phyloP scores from a whole-genome alignment of 768 basidiomycete species.

The Pleurotus sapidus region DNA sequence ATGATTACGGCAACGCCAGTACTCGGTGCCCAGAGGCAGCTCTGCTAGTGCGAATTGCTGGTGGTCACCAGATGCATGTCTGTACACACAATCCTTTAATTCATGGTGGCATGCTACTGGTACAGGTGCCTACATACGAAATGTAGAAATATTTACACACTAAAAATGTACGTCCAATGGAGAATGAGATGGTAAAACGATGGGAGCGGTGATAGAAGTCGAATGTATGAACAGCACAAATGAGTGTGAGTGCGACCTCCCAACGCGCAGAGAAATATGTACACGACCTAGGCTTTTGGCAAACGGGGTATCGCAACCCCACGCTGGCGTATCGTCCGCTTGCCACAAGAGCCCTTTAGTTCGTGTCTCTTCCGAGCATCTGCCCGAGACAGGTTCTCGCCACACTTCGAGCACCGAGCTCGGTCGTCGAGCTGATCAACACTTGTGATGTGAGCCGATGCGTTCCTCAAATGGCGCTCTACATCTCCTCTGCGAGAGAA shows the following conservation, averaged over 20 bases:
- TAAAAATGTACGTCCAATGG: not conserved
- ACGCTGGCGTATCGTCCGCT: slow-evolving; percentile 2
- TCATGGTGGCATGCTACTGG: not conserved
- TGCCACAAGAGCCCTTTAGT: slow-evolving; percentile 5
- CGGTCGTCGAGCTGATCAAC: slow-evolving; percentile 1
- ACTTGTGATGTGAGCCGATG: slow-evolving; percentile 3
- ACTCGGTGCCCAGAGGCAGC: not conserved
- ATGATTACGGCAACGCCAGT: slow-evolving; percentile 1
- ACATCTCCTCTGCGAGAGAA: slow-evolving; percentile 3
- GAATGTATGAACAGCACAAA: not conserved
- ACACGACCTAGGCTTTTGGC: not conserved
- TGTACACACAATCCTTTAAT: not conserved
- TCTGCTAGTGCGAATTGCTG: too few relatives aligned
- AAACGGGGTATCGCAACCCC: slow-evolving; percentile 5
- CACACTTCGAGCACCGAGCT: slow-evolving; percentile 6
- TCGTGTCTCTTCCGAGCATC: slow-evolving; percentile 8
- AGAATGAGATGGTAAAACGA: not conserved
- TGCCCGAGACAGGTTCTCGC: slow-evolving; percentile 3
- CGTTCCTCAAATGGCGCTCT: slow-evolving; percentile 2
- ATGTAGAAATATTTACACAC: too few relatives aligned
- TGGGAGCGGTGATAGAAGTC: slow-evolving; percentile 2
- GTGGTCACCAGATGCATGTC: too few relatives aligned
- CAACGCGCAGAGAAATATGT: not conserved
- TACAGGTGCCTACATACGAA: too few relatives aligned
- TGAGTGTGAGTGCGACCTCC: not conserved